Percentiles rank a stretch among this genome's conserved stretches.
Evolutionary conservation across 2,329 filamentous ascomycete genomes (phyloP).

Genomic region (Dryadomyces quercivorus): DNA sequence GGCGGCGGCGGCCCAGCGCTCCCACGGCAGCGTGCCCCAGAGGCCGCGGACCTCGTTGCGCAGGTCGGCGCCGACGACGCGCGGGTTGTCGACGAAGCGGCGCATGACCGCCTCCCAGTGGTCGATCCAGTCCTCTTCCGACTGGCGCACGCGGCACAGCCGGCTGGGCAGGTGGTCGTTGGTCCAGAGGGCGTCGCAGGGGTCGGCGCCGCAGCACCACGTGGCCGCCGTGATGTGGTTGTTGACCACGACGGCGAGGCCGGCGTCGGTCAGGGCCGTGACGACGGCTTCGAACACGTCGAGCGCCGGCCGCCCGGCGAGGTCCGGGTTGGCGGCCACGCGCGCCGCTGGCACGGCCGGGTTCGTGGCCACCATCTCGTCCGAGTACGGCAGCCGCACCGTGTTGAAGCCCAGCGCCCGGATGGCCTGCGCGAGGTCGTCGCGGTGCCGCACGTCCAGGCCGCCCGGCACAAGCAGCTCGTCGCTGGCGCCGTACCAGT

Average conservation of each 20-base stretch:
- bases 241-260: slow-evolving; percentile 54
- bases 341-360: slow-evolving; percentile 38
- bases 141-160: slow-evolving; percentile 49
- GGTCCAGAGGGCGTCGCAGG: slow-evolving; percentile 54
- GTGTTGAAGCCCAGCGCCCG: slow-evolving; percentile 55
- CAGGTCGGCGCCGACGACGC: slow-evolving; percentile 54
- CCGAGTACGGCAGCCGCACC: slow-evolving; percentile 55
- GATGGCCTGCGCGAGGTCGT: slow-evolving; percentile 47
- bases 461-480: slow-evolving; percentile 53
- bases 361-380: slow-evolving; percentile 53
- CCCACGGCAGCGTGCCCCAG: slow-evolving; percentile 59
- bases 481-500: slow-evolving; percentile 62
- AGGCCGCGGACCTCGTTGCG: slow-evolving; percentile 57
- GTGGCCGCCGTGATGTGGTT: slow-evolving; percentile 58
- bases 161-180: slow-evolving; percentile 47
- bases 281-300: slow-evolving; percentile 50
- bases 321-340: slow-evolving; percentile 47
- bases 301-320: slow-evolving; percentile 42
- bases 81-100: slow-evolving; percentile 42
- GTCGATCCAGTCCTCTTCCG: slow-evolving; percentile 52
- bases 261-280: slow-evolving; percentile 45
- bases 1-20: slow-evolving; percentile 49
- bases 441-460: slow-evolving; percentile 49
- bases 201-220: slow-evolving; percentile 58
- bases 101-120: slow-evolving; percentile 55